Evolutionary conservation across 495 filamentous ascomycete species (phyloP).

Genomic region (Aspergillus wentii): DNA sequence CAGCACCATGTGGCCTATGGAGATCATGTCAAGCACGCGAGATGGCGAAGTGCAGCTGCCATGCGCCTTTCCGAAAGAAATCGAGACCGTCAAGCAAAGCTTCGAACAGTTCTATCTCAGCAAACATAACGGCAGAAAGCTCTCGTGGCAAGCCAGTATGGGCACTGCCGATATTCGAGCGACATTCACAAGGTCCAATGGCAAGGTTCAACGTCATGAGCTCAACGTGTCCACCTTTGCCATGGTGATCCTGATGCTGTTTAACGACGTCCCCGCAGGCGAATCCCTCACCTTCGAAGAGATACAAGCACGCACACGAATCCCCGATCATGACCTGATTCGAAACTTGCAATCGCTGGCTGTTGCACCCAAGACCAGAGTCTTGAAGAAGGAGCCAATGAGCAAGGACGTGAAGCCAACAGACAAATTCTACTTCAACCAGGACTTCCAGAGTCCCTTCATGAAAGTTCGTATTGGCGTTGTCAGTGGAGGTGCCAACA

Average conservation of each 20-base stretch:
- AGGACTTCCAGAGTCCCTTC: conserved; percentile 73
- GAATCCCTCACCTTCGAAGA: conserved; percentile 74
- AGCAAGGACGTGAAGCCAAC: conserved; percentile 74
- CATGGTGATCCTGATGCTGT: conserved; percentile 84
- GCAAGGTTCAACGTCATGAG: conserved; percentile 76
- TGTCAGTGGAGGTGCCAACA: conserved; percentile 61
- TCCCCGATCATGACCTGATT: conserved; percentile 71
- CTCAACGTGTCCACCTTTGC: conserved; percentile 89
- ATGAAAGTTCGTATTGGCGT: conserved; percentile 84
- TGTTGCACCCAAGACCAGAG: conserved; percentile 75
- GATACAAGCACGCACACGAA: conserved; percentile 76
- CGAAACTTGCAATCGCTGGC: conserved; percentile 82
- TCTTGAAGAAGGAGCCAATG: conserved; percentile 80
- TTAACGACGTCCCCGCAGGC: conserved; percentile 69
- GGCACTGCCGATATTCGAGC: conserved; percentile 85
- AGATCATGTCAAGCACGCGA: conserved; percentile 64
- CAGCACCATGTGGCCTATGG: conserved; percentile 89
- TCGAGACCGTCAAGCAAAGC: conserved; percentile 73
- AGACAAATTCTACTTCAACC: conserved; percentile 82
- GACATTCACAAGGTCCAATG: conserved; percentile 66
- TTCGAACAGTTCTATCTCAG: conserved; percentile 88
- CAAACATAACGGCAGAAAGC: conserved; percentile 77
- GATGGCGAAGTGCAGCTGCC: conserved; percentile 47
- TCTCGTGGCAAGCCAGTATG: conserved; percentile 80
- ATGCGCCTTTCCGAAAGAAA: conserved; percentile 67